Evolutionary conservation across 805 yeast genomes (phyloP), one percentile per base, ranked within the genome.

Genomic region (Isabelozyma heimii): DNA sequence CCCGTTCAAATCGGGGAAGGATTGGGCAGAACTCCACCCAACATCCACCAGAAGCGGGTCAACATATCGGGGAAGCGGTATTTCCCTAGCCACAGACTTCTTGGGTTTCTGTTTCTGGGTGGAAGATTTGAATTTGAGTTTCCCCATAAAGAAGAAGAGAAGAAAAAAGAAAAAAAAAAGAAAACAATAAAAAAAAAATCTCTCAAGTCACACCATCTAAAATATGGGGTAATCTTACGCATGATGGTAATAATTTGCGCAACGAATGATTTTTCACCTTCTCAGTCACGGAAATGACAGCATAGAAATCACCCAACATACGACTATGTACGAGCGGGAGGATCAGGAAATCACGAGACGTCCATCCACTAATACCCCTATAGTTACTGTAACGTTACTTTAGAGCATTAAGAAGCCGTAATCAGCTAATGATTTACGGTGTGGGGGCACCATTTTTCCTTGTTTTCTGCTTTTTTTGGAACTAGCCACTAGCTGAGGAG

Each of bases 91-190:
- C 35, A 37, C 40, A n/a, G 44, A 42, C 40, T 38, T 45, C 48
- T 48, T 45, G 43, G 50, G 48, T 8, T 12, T 37, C 43, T 48
- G 24, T 6, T 20, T 20, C 6, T 20, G 24, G 24, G 24, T 48
- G 14, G 47, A 48, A 27, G 52, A 52, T 27, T 52, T 52, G 41
- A 52, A 52, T 27, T 42, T 47, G 14, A 52, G 46, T 40, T 50
- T 52, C 17, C 52, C 56, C 56, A 52, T 52, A 37, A 13, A 5
- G 35, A 30, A 10, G n/a, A 4, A 10, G 4, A 13, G n/a, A 13
- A 10, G 1, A 30, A 30, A 4, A 30, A 30, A 30, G 8, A 30
- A 30, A 30, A 28, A 10, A 12, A 12, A 28, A 12, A 9, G 4
- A 30, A 30, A 30, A 30, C 5, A 30, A 30, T 30, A 30, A 30